Percentiles rank a stretch among this genome's conserved stretches.
These are phyloP conservation scores for Sarocladium oryzae DNA, from an alignment of 2,329 filamentous ascomycete species.

Conservation along the genomic window DNA sequence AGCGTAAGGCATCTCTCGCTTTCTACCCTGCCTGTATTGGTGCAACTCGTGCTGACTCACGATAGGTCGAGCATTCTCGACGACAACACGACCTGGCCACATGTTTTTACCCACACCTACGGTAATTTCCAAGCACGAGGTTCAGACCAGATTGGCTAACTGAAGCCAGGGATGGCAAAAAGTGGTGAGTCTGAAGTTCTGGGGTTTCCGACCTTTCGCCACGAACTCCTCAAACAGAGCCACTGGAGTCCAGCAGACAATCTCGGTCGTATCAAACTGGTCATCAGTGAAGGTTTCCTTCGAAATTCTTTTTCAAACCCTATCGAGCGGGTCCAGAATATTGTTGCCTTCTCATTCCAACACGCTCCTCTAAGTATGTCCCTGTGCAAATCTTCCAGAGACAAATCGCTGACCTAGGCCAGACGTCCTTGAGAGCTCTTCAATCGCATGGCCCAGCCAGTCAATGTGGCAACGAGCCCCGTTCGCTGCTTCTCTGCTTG, in stretches of 20 bases:
- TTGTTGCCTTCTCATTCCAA: conserved; percentile 76
- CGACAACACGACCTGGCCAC: conserved; percentile 43
- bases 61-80: conserved; percentile 49
- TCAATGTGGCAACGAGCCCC: conserved; percentile 56
- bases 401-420: conserved; percentile 9
- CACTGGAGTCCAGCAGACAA: conserved; percentile 68
- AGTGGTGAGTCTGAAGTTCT: conserved; percentile 55
- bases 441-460: conserved; percentile 75
- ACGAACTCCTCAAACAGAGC: conserved; percentile 60
- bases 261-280: conserved; percentile 66
- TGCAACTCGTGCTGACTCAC: background rate
- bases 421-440: conserved; percentile 64
- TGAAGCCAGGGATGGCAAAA: conserved; percentile 34
- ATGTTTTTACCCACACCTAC: conserved; percentile 39
- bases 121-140: too few species aligned
- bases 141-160: background rate
- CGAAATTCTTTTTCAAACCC: conserved; percentile 44
- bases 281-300: conserved; percentile 67
- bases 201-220: conserved; percentile 66
- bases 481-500: conserved; percentile 32
- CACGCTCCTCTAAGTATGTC: conserved; percentile 68
- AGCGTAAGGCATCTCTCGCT: conserved; percentile 37
- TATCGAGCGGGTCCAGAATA: conserved; percentile 63
- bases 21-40: background rate
- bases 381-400: background rate